Conservation (phyloP, 371 early-diverging fungal genomes). For the Rhizopus sp. region DNA sequence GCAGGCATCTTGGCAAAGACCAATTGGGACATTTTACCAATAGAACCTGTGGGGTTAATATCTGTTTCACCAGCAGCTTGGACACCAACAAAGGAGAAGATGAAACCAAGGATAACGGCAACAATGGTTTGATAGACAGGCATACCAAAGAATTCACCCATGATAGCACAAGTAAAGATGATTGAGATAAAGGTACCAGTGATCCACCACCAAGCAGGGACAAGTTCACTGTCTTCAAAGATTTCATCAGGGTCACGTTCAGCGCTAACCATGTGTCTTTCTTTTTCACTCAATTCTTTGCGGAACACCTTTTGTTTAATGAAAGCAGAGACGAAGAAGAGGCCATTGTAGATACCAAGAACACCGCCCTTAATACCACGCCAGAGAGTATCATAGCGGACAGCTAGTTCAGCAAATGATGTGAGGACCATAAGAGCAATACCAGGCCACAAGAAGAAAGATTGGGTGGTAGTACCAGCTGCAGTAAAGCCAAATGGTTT, state of each 20-base stretch:
- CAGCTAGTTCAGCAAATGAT: conserved; percentile 65
- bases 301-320: conserved; percentile 14
- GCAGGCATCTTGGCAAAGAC: conserved; percentile 63
- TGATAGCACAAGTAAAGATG: conserved; percentile 63
- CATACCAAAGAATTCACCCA: conserved; percentile 61
- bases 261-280: conserved; percentile 4
- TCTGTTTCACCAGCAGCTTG: conserved; percentile 72
- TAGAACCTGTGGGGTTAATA: conserved; percentile 65
- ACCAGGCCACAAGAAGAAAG: conserved; percentile 75
- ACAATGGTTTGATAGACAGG: conserved; percentile 58
- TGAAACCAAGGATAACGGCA: conserved; percentile 65
- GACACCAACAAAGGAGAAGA: conserved; percentile 71
- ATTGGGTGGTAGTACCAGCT: conserved; percentile 44
- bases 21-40: conserved; percentile 66
- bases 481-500: conserved; percentile 36
- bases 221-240: conserved; percentile 46
- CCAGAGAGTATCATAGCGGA: conserved; percentile 60
- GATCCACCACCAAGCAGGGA: conserved; percentile 66
- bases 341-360: conserved; percentile 9
- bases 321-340: background rate
- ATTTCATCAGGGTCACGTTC: conserved; percentile 30
- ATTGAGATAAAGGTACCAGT: conserved; percentile 56
- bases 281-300: conserved; percentile 7
- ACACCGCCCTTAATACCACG: conserved; percentile 54
- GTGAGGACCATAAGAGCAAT: conserved; percentile 70